Percentiles rank a stretch among this genome's conserved stretches.
Evolutionary conservation across 805 yeast species (phyloP).

Genomic region (Cyberlindnera mrakii): DNA sequence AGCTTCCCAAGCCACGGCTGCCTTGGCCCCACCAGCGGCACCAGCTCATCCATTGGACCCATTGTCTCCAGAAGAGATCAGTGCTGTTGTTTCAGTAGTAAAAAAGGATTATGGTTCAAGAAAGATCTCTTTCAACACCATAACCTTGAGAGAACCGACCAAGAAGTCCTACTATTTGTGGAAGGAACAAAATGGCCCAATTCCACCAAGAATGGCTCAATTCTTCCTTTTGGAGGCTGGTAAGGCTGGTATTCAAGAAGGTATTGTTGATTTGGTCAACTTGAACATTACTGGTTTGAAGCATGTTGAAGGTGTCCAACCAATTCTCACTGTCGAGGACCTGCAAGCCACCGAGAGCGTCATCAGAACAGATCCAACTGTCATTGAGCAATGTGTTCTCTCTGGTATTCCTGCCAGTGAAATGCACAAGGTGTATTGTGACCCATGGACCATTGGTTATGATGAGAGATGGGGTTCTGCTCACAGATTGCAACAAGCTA

Average conservation of each 20-base stretch:
- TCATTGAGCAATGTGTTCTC: constrained; percentile 64
- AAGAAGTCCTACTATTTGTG: constrained; percentile 58
- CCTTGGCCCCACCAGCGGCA: constrained; percentile 44
- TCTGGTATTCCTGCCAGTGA: constrained; percentile 57
- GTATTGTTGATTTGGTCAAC: constrained; percentile 53
- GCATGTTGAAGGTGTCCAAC: constrained; percentile 57
- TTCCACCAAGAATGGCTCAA: constrained; percentile 65
- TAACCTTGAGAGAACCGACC: constrained; percentile 66
- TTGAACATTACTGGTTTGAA: constrained; percentile 41
- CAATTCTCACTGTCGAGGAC: constrained; percentile 68
- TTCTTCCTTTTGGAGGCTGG: constrained; percentile 57
- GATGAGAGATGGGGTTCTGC: constrained; percentile 77
- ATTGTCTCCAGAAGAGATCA: constrained; percentile 55
- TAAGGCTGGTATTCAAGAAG: constrained; percentile 61
- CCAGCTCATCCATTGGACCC: constrained; percentile 73
- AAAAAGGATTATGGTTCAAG: constrained; percentile 39
- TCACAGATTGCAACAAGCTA: constrained; percentile 72
- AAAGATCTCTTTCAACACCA: constrained; percentile 55
- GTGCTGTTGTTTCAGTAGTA: constrained; percentile 47
- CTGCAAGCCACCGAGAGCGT: constrained; percentile 55
- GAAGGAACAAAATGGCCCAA: constrained; percentile 55
- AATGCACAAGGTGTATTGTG: constrained; percentile 49
- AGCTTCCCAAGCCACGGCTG: constrained; percentile 54
- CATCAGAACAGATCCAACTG: constrained; percentile 64
- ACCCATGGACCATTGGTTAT: constrained; percentile 67